A percentile compares a stretch with the other conserved stretches of the same genome.
Evolutionary conservation across 2,329 filamentous ascomycete genomes (phyloP).

Genomic region (Fusarium poae): DNA sequence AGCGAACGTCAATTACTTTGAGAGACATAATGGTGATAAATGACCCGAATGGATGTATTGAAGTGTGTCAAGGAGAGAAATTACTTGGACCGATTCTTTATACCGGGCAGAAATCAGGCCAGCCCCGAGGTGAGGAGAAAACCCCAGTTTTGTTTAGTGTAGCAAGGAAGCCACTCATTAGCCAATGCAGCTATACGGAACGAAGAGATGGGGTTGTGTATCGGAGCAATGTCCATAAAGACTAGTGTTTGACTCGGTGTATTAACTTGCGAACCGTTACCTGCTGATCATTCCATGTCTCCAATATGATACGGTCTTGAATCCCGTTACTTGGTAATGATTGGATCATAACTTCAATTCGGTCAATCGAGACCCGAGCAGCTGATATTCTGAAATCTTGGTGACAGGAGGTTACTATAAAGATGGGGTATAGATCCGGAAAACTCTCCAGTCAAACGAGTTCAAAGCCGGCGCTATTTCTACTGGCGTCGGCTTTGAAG

Average conservation of each 20-base stretch:
- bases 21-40: conserved; percentile 16
- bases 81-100: background rate
- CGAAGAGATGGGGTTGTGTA: background rate
- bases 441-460: background rate
- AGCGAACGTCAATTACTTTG: conserved; percentile 27
- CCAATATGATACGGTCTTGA: fast-evolving
- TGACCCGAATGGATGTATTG: background rate
- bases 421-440: background rate
- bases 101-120: background rate
- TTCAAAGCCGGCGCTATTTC: conserved; percentile 7
- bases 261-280: background rate
- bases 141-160: background rate
- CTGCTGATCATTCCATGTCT: fast-evolving
- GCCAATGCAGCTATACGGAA: fast-evolving
- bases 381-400: background rate
- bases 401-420: background rate
- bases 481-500: conserved; percentile 6
- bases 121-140: background rate
- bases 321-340: fast-evolving
- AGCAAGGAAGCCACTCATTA: background rate
- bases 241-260: background rate
- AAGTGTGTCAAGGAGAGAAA: background rate
- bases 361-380: conserved; percentile 18
- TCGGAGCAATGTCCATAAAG: background rate
- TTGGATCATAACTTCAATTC: background rate